Base-by-base conservation (phyloP, 140 eudicot genomes). In the Flaveria floridana region DNA sequence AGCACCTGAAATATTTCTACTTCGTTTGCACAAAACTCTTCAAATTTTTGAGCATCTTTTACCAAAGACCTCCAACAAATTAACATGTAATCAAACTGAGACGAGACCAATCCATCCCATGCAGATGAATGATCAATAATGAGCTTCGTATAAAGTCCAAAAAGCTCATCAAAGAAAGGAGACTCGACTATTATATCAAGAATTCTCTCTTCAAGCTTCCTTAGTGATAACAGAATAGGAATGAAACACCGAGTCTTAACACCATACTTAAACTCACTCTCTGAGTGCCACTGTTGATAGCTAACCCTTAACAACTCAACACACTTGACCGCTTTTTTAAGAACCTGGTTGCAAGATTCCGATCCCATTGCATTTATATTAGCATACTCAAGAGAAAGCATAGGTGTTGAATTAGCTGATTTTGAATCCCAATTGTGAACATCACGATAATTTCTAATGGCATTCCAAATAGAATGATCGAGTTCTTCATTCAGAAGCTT, bases 381-480 rank as follows among this genome's bases (percentile, higher is more conserved):
- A 26, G 82, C 81, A 41, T 70, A 76, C 20, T 85, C 92, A 70
- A 81, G 65, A 16, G 96, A 89, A 71, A 93, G 97, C 70, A 90
- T 42, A 13, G 98, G 97, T 26, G 81, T 13, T 47, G 84, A 76
- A 25, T 23, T 56, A 30, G 50, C 48, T 39, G 72, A 78, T 16
- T 46, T 20, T 23, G 48, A 53, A 46, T 82, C 79, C 57, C 13
- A 71, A 4, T 82, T 71, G 62, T 74, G 63, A 28, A 44, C 19
- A 62, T 28, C 64, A 52, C 77, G 86, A 15, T 70, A 65, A 10
- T 21, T 66, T 64, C 80, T 71, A 50, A 94, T 85, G 56, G 67
- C 74, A 4, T 30, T 68, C 99, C 99, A 94, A 53, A 90, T 88
- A 68, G 97, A 80, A 85, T 94, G 97, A 7, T 84, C 42, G 65